Conservation (phyloP, 2,329 filamentous ascomycete genomes). For the Bipolaris cookei region DNA sequence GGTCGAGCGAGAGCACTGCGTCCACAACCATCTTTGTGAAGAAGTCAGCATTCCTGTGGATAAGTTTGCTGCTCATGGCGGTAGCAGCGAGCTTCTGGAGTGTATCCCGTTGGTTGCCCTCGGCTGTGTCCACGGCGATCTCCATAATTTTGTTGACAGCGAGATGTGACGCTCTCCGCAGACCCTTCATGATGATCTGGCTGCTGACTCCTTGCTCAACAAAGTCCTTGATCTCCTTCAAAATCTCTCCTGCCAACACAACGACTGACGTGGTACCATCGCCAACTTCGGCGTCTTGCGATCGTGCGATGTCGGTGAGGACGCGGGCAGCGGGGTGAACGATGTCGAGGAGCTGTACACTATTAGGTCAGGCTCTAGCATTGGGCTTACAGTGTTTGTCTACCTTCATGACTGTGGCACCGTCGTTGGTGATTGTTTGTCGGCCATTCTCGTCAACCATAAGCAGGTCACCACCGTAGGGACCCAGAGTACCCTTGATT, state of each 20-base stretch:
- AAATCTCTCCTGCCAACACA: constrained; percentile 93
- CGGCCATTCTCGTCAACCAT: constrained; percentile 94
- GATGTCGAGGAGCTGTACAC: constrained; percentile 86
- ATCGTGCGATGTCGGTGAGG: constrained; percentile 96
- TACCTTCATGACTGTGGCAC: constrained; percentile 98
- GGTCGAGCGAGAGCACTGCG: constrained; percentile 91
- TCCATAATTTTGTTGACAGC: constrained; percentile 99
- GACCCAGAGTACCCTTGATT: constrained; percentile 93
- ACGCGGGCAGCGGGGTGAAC: constrained; percentile 97
- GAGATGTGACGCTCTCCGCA: constrained; percentile 85
- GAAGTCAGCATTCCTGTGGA: constrained; percentile 94
- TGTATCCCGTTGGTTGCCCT: constrained; percentile 84
- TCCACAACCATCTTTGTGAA: constrained; percentile 99
- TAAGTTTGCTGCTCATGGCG: constrained; percentile 99
- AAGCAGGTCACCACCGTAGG: constrained; percentile 94
- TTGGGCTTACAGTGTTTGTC: neutral
- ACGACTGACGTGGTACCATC: constrained; percentile 98
- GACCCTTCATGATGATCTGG: constrained; percentile 95
- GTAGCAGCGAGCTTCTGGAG: constrained; percentile 88
- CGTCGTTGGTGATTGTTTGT: constrained; percentile 99
- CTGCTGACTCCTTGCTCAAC: constrained; percentile 97
- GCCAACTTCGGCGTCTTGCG: constrained; percentile 98
- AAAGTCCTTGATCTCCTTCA: constrained; percentile 95
- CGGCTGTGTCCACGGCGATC: constrained; percentile 85
- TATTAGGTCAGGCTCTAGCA: constrained; percentile 8